These are phyloP conservation scores for Acanthamoeba castellanii DNA, from an alignment of 208 protist genomes.

Conservation along the genomic window DNA sequence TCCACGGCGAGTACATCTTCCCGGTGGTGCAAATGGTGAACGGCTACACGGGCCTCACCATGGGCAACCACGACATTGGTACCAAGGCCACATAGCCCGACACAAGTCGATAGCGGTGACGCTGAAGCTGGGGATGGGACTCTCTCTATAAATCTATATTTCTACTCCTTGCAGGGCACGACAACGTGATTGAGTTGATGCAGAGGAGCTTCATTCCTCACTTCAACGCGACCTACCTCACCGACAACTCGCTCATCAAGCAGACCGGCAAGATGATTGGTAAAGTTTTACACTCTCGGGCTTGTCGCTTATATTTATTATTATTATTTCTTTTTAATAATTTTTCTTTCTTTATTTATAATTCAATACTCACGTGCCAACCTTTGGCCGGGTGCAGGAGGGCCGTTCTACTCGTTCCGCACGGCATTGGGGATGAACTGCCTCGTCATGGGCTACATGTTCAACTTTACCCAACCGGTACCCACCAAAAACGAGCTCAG, in stretches of 20 bases:
- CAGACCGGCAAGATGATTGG: slow-evolving; percentile 55
- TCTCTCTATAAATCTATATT: neutral
- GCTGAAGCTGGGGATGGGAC: neutral
- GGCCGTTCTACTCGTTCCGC: slow-evolving; percentile 26
- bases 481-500: too few relatives aligned
- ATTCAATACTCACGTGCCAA: too few relatives aligned
- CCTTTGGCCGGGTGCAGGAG: neutral
- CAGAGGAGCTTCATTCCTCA: slow-evolving; percentile 41
- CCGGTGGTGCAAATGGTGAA: slow-evolving; percentile 67
- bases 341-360: too few relatives aligned
- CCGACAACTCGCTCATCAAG: slow-evolving; percentile 68
- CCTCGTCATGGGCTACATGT: slow-evolving; percentile 63
- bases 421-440: slow-evolving; percentile 44
- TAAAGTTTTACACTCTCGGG: neutral
- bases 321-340: too few relatives aligned
- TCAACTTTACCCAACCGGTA: slow-evolving; percentile 71
- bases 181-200: slow-evolving; percentile 75
- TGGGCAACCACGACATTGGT: slow-evolving; percentile 80
- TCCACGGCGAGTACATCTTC: slow-evolving; percentile 77
- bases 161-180: neutral
- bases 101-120: too few relatives aligned
- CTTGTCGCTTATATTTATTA: too few relatives aligned
- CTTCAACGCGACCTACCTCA: slow-evolving; percentile 43
- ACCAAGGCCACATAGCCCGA: neutral
- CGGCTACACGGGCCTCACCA: slow-evolving; percentile 74